Evolutionary conservation across 2,329 filamentous ascomycete genomes (phyloP).

Genomic region (Neonectria faginata): DNA sequence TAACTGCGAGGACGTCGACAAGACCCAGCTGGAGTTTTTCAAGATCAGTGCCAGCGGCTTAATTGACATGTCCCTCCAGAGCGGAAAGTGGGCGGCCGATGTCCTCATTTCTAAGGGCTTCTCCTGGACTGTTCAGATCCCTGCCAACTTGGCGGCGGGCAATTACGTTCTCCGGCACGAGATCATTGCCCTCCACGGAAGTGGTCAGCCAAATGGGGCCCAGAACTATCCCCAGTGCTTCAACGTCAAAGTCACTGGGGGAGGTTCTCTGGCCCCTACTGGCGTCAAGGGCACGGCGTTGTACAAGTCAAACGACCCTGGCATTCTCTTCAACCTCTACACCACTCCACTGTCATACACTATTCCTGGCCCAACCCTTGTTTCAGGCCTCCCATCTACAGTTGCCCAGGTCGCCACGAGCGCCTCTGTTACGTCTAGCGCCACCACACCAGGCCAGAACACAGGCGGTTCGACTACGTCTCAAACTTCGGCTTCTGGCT

Average conservation of each 20-base stretch:
- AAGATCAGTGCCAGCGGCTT: slow-evolving; percentile 72
- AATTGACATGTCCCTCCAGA: slow-evolving; percentile 58
- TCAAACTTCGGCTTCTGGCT: background rate
- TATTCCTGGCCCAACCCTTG: slow-evolving; percentile 46
- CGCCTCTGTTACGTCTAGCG: slow-evolving; percentile 37
- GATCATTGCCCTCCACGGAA: slow-evolving; percentile 63
- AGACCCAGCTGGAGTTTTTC: slow-evolving; percentile 67
- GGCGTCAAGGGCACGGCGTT: slow-evolving; percentile 49
- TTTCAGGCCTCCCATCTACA: slow-evolving; percentile 36
- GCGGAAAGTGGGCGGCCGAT: slow-evolving; percentile 51
- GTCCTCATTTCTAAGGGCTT: slow-evolving; percentile 57
- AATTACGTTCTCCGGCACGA: slow-evolving; percentile 65
- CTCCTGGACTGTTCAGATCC: slow-evolving; percentile 51
- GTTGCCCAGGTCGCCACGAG: slow-evolving; percentile 22
- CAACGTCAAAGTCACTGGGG: slow-evolving; percentile 59
- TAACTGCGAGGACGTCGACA: slow-evolving; percentile 66
- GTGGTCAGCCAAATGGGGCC: slow-evolving; percentile 57
- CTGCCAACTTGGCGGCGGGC: slow-evolving; percentile 48
- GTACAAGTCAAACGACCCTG: slow-evolving; percentile 47
- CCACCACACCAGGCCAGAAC: slow-evolving; percentile 32
- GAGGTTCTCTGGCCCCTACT: slow-evolving; percentile 49
- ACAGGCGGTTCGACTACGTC: background rate
- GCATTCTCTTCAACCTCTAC: slow-evolving; percentile 51
- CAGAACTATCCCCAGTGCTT: slow-evolving; percentile 66
- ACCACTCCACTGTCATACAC: slow-evolving; percentile 42